Evolutionary conservation across 2,329 filamentous ascomycete species (phyloP).

Genomic region (Cryphonectria nitschkei): DNA sequence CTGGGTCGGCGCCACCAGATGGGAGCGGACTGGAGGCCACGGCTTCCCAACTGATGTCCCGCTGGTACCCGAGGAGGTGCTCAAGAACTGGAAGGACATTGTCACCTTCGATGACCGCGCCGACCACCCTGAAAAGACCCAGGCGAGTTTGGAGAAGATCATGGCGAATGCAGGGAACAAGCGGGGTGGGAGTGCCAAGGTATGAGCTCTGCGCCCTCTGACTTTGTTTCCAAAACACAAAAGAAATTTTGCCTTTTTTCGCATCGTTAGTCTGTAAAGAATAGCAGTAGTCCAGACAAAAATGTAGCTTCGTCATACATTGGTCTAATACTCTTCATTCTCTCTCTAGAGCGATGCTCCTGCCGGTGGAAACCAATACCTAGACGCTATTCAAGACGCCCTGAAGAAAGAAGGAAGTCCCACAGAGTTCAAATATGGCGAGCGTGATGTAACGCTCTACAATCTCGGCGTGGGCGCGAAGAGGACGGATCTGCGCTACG

Average conservation of each 20-base stretch:
- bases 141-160: conserved; percentile 76
- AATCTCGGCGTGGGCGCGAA: conserved; percentile 94
- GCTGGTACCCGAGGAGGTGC: conserved; percentile 82
- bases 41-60: conserved; percentile 87
- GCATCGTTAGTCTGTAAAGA: conserved; percentile 11
- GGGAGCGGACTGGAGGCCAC: conserved; percentile 89
- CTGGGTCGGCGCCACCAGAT: conserved; percentile 89
- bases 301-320: conserved; percentile 25
- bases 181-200: conserved; percentile 58
- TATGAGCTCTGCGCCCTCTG: conserved; percentile 56
- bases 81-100: conserved; percentile 76
- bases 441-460: conserved; percentile 91
- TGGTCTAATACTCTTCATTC: conserved; percentile 16
- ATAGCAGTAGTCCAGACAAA: conserved; percentile 34
- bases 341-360: conserved; percentile 33
- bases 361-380: conserved; percentile 62
- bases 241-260: conserved; percentile 29
- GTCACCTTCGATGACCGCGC: conserved; percentile 84
- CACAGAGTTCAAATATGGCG: conserved; percentile 80
- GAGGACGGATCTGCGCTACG: conserved; percentile 81
- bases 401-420: conserved; percentile 71
- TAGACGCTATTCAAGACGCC: conserved; percentile 75
- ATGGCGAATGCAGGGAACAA: conserved; percentile 85
- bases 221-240: conserved; percentile 14
- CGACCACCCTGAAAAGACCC: conserved; percentile 80